Percentiles rank a stretch among this genome's conserved stretches.
Conservation (phyloP, 495 filamentous ascomycete genomes). For the Penicillium simplicissimum region DNA sequence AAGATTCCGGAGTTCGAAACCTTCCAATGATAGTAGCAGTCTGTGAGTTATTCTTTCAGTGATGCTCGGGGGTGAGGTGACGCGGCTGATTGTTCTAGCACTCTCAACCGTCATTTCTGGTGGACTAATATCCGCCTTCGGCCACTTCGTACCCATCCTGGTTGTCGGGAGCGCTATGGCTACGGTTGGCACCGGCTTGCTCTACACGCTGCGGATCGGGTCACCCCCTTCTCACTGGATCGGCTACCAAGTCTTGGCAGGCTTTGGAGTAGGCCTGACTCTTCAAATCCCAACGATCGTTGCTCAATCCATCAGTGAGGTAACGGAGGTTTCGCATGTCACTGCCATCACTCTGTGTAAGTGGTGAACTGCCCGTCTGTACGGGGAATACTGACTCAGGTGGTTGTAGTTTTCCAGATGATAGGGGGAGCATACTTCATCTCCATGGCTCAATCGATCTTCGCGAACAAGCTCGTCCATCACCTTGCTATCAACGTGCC, state of each 20-base stretch:
- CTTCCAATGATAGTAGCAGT: constrained; percentile 62
- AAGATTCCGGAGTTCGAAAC: constrained; percentile 63
- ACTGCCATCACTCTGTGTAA: background rate
- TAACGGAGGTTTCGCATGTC: background rate
- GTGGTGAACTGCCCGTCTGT: background rate
- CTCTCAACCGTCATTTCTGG: constrained; percentile 18
- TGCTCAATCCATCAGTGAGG: background rate
- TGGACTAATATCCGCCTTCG: constrained; percentile 33
- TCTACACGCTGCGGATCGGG: constrained; percentile 34
- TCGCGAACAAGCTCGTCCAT: constrained; percentile 3
- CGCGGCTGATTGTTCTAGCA: constrained; percentile 3
- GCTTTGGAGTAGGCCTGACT: constrained; percentile 56
- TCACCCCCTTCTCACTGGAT: constrained; percentile 11
- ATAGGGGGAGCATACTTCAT: constrained; percentile 2
- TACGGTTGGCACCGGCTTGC: constrained; percentile 58
- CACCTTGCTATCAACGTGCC: background rate
- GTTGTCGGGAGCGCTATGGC: constrained; percentile 22
- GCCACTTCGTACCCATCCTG: constrained; percentile 44
- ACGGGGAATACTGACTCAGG: constrained; percentile 30
- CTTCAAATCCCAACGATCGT: background rate
- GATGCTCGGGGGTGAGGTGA: background rate
- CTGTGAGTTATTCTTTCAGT: constrained; percentile 20
- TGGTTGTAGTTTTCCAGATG: background rate
- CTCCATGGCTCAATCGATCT: background rate
- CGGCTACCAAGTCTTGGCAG: constrained; percentile 47